These are phyloP conservation scores for Termitomyces sp. DNA, from an alignment of 768 basidiomycete species.

Conservation along the genomic window DNA sequence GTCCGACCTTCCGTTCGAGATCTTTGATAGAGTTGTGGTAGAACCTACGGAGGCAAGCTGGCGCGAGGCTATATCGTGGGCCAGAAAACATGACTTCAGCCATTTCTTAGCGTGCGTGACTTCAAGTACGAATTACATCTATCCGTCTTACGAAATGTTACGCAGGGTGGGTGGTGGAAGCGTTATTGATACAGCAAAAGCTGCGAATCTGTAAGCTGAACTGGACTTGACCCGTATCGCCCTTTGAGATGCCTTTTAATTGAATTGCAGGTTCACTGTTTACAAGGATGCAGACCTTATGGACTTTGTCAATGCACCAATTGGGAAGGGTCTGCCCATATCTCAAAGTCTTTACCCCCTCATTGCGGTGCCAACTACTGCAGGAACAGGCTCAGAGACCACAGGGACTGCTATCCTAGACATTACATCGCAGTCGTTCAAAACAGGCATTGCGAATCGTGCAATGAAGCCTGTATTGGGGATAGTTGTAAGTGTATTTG, in stretches of 20 bases:
- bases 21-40: conserved; percentile 76
- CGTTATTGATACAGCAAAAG: conserved; percentile 93
- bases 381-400: conserved; percentile 92
- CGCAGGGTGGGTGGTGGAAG: conserved; percentile 85
- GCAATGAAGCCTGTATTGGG: conserved; percentile 89
- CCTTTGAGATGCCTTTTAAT: not conserved
- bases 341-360: conserved; percentile 69
- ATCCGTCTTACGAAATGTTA: conserved; percentile 3
- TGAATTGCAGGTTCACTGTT: conserved; percentile 61
- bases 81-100: conserved; percentile 81
- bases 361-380: conserved; percentile 73
- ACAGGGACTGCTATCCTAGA: conserved; percentile 94
- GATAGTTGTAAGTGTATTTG: conserved; percentile 46
- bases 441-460: conserved; percentile 93
- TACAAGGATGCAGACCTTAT: conserved; percentile 91
- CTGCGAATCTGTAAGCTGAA: conserved; percentile 75
- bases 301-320: conserved; percentile 96
- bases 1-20: conserved; percentile 69
- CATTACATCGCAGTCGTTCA: conserved; percentile 88
- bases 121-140: not conserved
- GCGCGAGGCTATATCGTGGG: conserved; percentile 85
- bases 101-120: conserved; percentile 81
- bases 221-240: not conserved
- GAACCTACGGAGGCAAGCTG: conserved; percentile 93
- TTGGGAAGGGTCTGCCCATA: conserved; percentile 90